Evolutionary conservation across 2,329 filamentous ascomycete genomes (phyloP), one percentile per base, ranked within the genome.

Genomic region (Nigrospora sphaerica): DNA sequence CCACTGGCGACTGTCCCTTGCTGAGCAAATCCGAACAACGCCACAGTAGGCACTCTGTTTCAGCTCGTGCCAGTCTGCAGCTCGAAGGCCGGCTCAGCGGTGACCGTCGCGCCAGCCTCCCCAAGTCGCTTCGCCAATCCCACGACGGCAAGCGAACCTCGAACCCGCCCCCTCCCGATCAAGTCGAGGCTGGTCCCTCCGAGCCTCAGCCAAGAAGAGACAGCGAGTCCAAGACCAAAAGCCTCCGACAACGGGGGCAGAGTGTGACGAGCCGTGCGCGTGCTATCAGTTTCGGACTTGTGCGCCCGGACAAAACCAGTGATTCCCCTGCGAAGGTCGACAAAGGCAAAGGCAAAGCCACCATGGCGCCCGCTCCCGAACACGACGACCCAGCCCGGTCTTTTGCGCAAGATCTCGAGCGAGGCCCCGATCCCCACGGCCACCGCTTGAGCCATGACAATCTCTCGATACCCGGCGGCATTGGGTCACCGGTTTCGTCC

Each of bases 401-500:
- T 35, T 75, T 67, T 52, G 70, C 72, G n/a, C 66, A 65, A 49
- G 78, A 81, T 52, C 61, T 81, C 38, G 78, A 81, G 55, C 70
- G 76, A 36, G 78, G 78, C 1, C 73, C 71, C 1, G 73, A 73
- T 44, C 58, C 66, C 3, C 57, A 70, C 44, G 62, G 68, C 42
- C 66, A 62, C 1, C 70, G 73, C 14, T 62, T 66, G 32, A 60
- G 58, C 49, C 52, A 53, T 44, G 80, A 77, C 12, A 74, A 68
- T 38, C 60, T 67, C 17, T 78, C 76, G 4, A 62, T 69, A 37
- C 67, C 72, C 2, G 74, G 74, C 18, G 75, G 68, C 50, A 74
- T 80, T 32, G 77, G 74, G 33, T 78, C 77, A 1, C 71, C 72
- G 46, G 62, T 79, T 17, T 80, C 77, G 0, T 80, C 77, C 9